Evolutionary conservation across 805 yeast genomes (phyloP), one percentile per base, ranked within the genome.

Genomic region (Ogataea polymorpha): DNA sequence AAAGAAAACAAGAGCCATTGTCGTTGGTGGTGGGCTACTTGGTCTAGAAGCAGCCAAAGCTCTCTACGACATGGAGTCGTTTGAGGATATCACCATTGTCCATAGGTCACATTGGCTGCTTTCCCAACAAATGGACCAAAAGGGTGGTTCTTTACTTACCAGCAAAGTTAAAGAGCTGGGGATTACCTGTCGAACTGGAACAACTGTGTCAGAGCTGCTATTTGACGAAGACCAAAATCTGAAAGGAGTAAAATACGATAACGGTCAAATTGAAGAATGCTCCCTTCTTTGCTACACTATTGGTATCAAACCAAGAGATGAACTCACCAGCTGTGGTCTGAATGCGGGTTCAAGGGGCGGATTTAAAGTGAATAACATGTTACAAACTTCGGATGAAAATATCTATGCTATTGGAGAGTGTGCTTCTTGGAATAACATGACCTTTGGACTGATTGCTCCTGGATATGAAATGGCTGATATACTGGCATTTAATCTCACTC

Each of bases 91-190:
- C 26, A 55, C 62, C 3, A 51, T 65, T 8, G 65, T 61, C 15
- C 67, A 65, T 38, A 53, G 66, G 36, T 55, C 65, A 5, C 43
- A 55, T 2, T 63, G 66, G 66, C 44, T 63, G 6, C 49, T 65
- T 12, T 60, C 67, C 2, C 66, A 61, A 42, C 69, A 64, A 43
- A 48, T 64, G 50, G 68, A 64, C 48, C 55, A 59, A n/a, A 55
- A 56, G 30, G 69, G 69, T 15, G 68, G 69, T 12, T 35, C 14
- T 1, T 36, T 64, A 20, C 44, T 64, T 15, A 59, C 66, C 41
- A 74, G 69, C 39, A 73, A 74, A 51, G 80, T 77, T 21, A 66
- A 68, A 46, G 71, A 69, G 50, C 64, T 77, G 34, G 81, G 81
- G 23, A 67, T 76, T 27, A 68, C 74, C 42, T 77, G 75, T 44